Evolutionary conservation across 495 filamentous ascomycete genomes (phyloP).

Genomic region (Penicillium crystallinum): DNA sequence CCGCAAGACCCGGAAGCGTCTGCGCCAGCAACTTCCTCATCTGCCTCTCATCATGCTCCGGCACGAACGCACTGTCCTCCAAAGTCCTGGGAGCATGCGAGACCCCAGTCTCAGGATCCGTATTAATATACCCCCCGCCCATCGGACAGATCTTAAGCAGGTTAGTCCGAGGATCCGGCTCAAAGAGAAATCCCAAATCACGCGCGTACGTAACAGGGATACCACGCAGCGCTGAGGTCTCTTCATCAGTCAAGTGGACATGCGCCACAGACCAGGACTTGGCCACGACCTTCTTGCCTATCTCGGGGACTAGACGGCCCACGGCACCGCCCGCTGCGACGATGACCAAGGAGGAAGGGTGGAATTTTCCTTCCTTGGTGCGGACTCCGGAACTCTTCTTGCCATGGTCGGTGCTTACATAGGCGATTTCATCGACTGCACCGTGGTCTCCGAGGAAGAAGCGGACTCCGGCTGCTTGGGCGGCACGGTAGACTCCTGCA

Average conservation of each 20-base stretch:
- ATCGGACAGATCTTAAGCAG: slow-evolving; percentile 52
- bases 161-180: slow-evolving; percentile 50
- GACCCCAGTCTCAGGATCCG: slow-evolving; percentile 27
- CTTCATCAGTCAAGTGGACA: slow-evolving; percentile 47
- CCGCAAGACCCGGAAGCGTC: slow-evolving; percentile 44
- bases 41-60: slow-evolving; percentile 42
- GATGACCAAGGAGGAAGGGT: slow-evolving; percentile 35
- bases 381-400: slow-evolving; percentile 29
- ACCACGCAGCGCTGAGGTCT: slow-evolving; percentile 44
- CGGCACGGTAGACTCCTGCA: slow-evolving; percentile 19
- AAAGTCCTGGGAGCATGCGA: slow-evolving; percentile 30
- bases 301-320: slow-evolving; percentile 36
- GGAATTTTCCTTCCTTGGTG: slow-evolving; percentile 33
- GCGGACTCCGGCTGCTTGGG: slow-evolving; percentile 28
- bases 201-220: slow-evolving; percentile 52
- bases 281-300: slow-evolving; percentile 41
- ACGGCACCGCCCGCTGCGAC: slow-evolving; percentile 43
- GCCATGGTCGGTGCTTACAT: slow-evolving; percentile 15
- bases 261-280: slow-evolving; percentile 51
- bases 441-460: slow-evolving; percentile 33
- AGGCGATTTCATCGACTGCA: slow-evolving; percentile 24
- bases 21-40: slow-evolving; percentile 43
- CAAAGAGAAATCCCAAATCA: slow-evolving; percentile 57
- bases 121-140: slow-evolving; percentile 51
- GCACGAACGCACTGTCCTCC: slow-evolving; percentile 38